These are phyloP conservation scores for Phytophthora macrochlamydospora DNA, from an alignment of 352 stramenopile genomes.

Conservation along the genomic window DNA sequence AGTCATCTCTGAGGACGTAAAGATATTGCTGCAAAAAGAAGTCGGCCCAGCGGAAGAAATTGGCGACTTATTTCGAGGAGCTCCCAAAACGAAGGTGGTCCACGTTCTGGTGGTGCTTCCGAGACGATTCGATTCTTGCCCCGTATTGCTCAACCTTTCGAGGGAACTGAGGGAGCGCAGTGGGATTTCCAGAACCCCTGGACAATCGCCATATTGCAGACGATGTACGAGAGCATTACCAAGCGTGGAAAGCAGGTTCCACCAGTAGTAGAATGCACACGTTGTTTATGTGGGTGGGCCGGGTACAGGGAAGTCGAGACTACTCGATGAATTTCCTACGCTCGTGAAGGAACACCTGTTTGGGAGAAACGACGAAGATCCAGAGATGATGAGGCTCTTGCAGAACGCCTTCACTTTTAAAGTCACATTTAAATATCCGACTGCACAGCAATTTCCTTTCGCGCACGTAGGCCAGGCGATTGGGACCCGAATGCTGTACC, in stretches of 20 bases:
- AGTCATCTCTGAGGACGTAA: slow-evolving; percentile 15
- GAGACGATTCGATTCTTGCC: no score
- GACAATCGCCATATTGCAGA: no score
- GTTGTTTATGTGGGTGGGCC: slow-evolving; percentile 17
- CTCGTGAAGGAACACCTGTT: slow-evolving; percentile 3
- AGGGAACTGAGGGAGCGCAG: no score
- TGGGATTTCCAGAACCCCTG: no score
- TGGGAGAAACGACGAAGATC: background rate
- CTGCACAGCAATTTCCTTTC: slow-evolving; percentile 3
- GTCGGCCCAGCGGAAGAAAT: slow-evolving; percentile 11
- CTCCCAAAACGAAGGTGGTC: slow-evolving; percentile 9
- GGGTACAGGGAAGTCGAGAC: slow-evolving; percentile 17
- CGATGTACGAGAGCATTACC: no score
- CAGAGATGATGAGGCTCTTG: slow-evolving; percentile 12
- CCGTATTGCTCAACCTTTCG: no score
- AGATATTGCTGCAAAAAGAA: slow-evolving; percentile 11
- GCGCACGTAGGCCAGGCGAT: slow-evolving; percentile 3
- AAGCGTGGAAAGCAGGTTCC: slow-evolving; percentile 5
- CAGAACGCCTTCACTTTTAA: slow-evolving; percentile 21
- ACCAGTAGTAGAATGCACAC: slow-evolving; percentile 17
- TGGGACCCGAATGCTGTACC: slow-evolving; percentile 19
- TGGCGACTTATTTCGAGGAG: slow-evolving; percentile 11
- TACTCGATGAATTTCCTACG: slow-evolving; percentile 19
- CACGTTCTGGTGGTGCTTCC: slow-evolving; percentile 2
- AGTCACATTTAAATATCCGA: slow-evolving; percentile 18